Percentiles rank a stretch among this genome's conserved stretches.
phyloP scores from a whole-genome alignment of 2,329 filamentous ascomycete genomes.

The Penicillium aurantiogriseum region DNA sequence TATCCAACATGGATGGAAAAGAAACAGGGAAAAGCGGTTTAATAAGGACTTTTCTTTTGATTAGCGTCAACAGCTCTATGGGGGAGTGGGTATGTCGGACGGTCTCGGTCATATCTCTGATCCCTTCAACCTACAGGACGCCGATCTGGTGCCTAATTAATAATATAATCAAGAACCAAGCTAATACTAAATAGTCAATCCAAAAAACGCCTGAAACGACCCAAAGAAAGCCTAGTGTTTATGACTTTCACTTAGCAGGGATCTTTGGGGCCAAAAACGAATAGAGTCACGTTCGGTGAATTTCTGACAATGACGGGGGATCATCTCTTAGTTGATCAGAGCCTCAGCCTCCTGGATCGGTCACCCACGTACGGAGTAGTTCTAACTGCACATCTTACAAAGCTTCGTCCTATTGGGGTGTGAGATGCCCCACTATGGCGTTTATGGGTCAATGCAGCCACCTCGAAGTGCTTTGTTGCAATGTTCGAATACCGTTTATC shows the following conservation, averaged over 20 bases:
- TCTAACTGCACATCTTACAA: neutral
- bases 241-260: neutral
- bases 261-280: neutral
- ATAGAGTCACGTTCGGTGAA: neutral
- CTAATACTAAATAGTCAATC: neutral
- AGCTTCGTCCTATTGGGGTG: neutral
- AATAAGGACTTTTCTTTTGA: neutral
- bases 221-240: conserved; percentile 1
- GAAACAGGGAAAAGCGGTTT: neutral
- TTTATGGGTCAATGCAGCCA: neutral
- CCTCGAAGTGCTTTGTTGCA: neutral
- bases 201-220: conserved; percentile 2
- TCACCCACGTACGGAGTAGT: neutral
- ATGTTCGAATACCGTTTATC: neutral
- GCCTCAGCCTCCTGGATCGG: conserved; percentile 7
- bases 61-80: neutral
- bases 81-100: neutral
- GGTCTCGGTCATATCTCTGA: conserved; percentile 1
- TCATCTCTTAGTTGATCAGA: conserved; percentile 4
- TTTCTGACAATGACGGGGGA: neutral
- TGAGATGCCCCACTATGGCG: neutral
- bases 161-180: neutral
- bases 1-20: neutral
- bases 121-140: neutral
- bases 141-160: conserved; percentile 2